These are phyloP conservation scores for Chaetomium sp. DNA, from an alignment of 2,329 filamentous ascomycete species.

Conservation along the genomic window DNA sequence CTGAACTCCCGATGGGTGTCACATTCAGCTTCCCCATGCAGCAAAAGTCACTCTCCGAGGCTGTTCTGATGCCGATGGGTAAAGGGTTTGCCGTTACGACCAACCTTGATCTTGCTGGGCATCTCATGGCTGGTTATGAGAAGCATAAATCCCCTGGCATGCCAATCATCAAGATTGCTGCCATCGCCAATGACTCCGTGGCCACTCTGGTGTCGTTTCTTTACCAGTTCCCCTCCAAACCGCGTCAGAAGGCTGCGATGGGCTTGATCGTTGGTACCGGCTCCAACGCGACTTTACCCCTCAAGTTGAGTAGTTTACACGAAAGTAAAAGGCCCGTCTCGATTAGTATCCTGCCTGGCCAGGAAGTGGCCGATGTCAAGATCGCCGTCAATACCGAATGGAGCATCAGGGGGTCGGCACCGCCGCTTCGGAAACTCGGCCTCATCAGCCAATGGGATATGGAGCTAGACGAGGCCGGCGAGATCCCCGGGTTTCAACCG, in stretches of 20 bases:
- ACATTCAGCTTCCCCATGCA: constrained; percentile 67
- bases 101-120: constrained; percentile 53
- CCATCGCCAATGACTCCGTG: constrained; percentile 77
- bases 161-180: constrained; percentile 62
- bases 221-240: constrained; percentile 58
- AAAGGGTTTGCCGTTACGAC: constrained; percentile 61
- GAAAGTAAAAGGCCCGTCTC: constrained; percentile 52
- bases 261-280: constrained; percentile 77
- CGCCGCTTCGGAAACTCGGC: constrained; percentile 54
- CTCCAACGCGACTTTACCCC: constrained; percentile 71
- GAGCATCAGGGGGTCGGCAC: constrained; percentile 70
- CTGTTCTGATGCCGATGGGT: constrained; percentile 61
- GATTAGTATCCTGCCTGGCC: constrained; percentile 43
- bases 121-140: constrained; percentile 53
- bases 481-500: constrained; percentile 70
- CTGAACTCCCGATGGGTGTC: constrained; percentile 56
- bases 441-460: constrained; percentile 68
- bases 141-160: constrained; percentile 41
- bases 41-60: constrained; percentile 56
- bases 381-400: constrained; percentile 80
- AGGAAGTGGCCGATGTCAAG: constrained; percentile 46
- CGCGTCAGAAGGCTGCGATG: constrained; percentile 63
- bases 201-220: constrained; percentile 73
- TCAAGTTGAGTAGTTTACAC: constrained; percentile 57
- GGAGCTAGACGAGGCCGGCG: constrained; percentile 58